Conservation (phyloP, 108 stramenopile species). For the Nitzschia sp. region DNA sequence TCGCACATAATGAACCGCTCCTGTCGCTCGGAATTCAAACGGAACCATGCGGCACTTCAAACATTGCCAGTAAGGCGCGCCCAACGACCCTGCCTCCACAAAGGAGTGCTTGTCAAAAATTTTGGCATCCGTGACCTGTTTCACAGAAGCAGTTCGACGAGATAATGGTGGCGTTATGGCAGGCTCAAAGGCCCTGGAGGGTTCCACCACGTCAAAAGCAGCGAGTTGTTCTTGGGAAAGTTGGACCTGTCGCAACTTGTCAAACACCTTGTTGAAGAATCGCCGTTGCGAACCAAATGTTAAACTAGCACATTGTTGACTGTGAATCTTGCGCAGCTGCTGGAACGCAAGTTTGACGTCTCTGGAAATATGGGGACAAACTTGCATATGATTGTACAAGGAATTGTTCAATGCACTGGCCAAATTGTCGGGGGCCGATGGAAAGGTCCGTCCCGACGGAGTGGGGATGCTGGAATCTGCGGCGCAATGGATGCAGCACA, state of each 20-base stretch:
- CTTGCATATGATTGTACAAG: slow-evolving; percentile 53
- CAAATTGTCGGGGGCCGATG: slow-evolving; percentile 57
- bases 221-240: slow-evolving; percentile 6
- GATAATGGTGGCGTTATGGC: too few species aligned
- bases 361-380: slow-evolving; percentile 33
- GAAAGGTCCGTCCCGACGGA: slow-evolving; percentile 47
- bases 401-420: slow-evolving; percentile 52
- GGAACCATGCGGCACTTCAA: slow-evolving; percentile 48
- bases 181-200: too few species aligned
- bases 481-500: slow-evolving; percentile 34
- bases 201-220: background rate
- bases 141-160: too few species aligned
- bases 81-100: slow-evolving; percentile 11
- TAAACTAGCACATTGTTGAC: slow-evolving; percentile 40
- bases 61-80: slow-evolving; percentile 33
- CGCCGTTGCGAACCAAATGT: slow-evolving; percentile 54
- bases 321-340: slow-evolving; percentile 44
- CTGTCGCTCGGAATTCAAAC: slow-evolving; percentile 43
- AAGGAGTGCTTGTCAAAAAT: slow-evolving; percentile 18
- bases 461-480: background rate
- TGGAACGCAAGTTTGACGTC: slow-evolving; percentile 37
- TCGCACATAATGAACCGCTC: slow-evolving; percentile 30
- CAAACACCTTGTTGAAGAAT: slow-evolving; percentile 52
- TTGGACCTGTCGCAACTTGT: slow-evolving; percentile 20
- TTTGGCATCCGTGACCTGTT: background rate